Evolutionary conservation across 2,329 filamentous ascomycete genomes (phyloP).

Genomic region (Fusarium siculi): DNA sequence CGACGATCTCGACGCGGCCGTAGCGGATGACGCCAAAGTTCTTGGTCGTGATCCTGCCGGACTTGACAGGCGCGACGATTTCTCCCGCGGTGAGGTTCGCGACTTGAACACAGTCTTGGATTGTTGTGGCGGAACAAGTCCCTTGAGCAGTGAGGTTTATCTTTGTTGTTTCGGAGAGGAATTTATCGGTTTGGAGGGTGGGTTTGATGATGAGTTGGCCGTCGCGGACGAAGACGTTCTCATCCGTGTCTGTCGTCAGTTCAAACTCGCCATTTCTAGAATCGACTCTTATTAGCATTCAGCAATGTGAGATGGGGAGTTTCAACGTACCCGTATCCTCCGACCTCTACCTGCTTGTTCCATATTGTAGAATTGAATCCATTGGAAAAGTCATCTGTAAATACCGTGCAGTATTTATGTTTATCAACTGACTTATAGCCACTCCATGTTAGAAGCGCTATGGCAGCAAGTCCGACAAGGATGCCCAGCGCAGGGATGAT

Average conservation of each 20-base stretch:
- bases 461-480: not conserved
- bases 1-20: not conserved
- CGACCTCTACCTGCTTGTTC: not conserved
- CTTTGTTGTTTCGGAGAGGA: not conserved
- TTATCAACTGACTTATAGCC: not conserved
- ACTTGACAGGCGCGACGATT: not conserved
- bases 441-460: not conserved
- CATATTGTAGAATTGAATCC: not conserved
- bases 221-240: not conserved
- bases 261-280: not conserved
- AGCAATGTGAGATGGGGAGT: rapidly evolving
- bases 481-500: not conserved
- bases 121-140: not conserved
- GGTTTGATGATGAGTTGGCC: not conserved
- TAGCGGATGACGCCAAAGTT: not conserved
- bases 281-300: too few relatives aligned
- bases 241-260: not conserved
- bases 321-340: not conserved
- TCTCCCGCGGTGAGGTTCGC: not conserved
- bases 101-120: not conserved
- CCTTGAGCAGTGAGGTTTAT: not conserved
- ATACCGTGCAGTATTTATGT: not conserved
- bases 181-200: not conserved
- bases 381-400: not conserved
- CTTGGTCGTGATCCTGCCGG: not conserved